Conservation (phyloP, 1,139 yeast genomes). For the Candida sojae region DNA sequence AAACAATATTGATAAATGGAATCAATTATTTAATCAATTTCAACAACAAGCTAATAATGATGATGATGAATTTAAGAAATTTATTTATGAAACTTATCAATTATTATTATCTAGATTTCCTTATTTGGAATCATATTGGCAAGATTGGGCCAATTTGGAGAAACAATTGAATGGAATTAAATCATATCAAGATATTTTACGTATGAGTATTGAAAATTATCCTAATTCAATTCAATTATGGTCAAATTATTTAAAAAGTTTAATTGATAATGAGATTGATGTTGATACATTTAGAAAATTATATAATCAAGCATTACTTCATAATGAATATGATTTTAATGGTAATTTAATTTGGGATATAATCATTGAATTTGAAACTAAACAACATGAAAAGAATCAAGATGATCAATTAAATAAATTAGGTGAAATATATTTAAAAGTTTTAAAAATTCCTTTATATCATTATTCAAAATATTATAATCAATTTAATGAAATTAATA, state of each 20-base stretch:
- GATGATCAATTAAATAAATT: constrained; percentile 25
- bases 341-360: constrained; percentile 70
- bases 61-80: constrained; percentile 21
- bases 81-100: constrained; percentile 21
- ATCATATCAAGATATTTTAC: constrained; percentile 47
- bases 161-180: constrained; percentile 56
- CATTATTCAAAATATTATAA: constrained; percentile 68
- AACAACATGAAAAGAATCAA: constrained; percentile 9
- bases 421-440: constrained; percentile 38
- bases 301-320: constrained; percentile 39
- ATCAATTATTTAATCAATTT: constrained; percentile 23
- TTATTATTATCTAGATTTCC: constrained; percentile 55
- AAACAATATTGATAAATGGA: constrained; percentile 34
- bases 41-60: constrained; percentile 21
- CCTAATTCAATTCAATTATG: constrained; percentile 66
- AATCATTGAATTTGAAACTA: constrained; percentile 50
- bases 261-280: constrained; percentile 26
- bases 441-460: constrained; percentile 60
- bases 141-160: constrained; percentile 55
- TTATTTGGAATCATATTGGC: constrained; percentile 58
- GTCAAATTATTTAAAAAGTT: constrained; percentile 60
- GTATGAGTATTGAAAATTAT: constrained; percentile 48
- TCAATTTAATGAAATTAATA: constrained; percentile 45
- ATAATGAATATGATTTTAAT: constrained; percentile 58
- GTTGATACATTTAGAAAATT: constrained; percentile 28